phyloP scores from a whole-genome alignment of 2,329 filamentous ascomycete genomes.

The Emmonsiellopsis sp. region DNA sequence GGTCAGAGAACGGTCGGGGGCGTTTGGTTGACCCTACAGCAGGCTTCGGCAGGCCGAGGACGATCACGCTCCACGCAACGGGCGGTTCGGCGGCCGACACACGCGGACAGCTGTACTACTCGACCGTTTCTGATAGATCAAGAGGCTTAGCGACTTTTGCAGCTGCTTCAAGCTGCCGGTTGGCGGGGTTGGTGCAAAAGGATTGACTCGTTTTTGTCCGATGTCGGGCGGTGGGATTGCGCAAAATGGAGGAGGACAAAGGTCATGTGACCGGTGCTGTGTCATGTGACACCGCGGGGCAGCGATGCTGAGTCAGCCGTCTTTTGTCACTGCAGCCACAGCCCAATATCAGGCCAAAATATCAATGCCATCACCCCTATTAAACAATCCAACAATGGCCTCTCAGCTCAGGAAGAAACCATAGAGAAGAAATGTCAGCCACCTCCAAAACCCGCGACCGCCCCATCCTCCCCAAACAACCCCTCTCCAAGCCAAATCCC shows the following conservation, averaged over 20 bases:
- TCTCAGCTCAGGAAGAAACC: not conserved
- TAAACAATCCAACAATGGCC: too few relatives aligned
- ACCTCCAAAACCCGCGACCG: not conserved
- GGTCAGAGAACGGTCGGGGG: too few relatives aligned
- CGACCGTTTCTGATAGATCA: not conserved
- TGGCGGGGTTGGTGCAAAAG: not conserved
- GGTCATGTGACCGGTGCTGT: not conserved
- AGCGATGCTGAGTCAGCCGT: too few relatives aligned
- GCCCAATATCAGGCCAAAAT: too few relatives aligned
- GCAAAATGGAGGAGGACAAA: not conserved
- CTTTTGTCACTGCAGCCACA: too few relatives aligned
- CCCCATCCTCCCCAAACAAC: conserved; percentile 5
- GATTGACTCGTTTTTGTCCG: not conserved
- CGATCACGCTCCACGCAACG: too few relatives aligned
- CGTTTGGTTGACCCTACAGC: too few relatives aligned
- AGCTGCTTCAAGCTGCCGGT: not conserved
- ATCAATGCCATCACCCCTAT: too few relatives aligned
- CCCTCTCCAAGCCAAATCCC: conserved; percentile 5
- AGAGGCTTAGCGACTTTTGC: not conserved
- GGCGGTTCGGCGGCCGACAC: too few relatives aligned
- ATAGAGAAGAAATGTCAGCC: not conserved
- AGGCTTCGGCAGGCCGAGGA: too few relatives aligned
- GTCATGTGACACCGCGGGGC: not conserved
- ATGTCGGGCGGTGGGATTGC: not conserved
- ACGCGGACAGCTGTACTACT: too few relatives aligned